These are phyloP conservation scores for Solanum ahanhuiri DNA, from an alignment of 257 asterid genomes.

Conservation along the genomic window DNA sequence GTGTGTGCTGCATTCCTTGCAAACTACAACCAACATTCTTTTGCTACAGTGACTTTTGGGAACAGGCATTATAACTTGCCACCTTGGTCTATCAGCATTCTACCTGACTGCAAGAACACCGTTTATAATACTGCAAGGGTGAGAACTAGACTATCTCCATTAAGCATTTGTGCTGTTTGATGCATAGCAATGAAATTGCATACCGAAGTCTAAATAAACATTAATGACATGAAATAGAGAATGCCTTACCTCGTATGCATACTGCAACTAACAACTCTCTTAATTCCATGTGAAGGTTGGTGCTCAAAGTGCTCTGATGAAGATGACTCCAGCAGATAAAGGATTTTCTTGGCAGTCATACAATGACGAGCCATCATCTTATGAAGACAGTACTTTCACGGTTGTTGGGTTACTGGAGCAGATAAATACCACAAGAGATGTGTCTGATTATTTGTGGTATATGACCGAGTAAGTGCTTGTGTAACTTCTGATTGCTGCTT, in stretches of 20 bases:
- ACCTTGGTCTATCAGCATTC: slow-evolving; percentile 98
- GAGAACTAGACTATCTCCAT: slow-evolving; percentile 11
- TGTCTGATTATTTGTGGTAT: slow-evolving; percentile 91
- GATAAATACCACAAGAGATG: slow-evolving; percentile 86
- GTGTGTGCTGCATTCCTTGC: slow-evolving; percentile 93
- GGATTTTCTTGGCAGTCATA: slow-evolving; percentile 78
- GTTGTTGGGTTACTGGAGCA: slow-evolving; percentile 82
- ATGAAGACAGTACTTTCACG: slow-evolving; percentile 43
- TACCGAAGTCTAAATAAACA: not conserved
- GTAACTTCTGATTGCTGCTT: not conserved
- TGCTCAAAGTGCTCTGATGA: slow-evolving; percentile 88
- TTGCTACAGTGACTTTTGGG: slow-evolving; percentile 62
- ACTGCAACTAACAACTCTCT: not conserved
- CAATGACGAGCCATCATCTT: slow-evolving; percentile 65
- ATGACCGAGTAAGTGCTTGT: slow-evolving; percentile 69
- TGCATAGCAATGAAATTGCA: not conserved
- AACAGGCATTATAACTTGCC: slow-evolving; percentile 76
- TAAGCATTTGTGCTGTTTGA: not conserved
- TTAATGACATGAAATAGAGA: not conserved
- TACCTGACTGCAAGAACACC: slow-evolving; percentile 91
- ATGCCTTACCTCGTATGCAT: not conserved
- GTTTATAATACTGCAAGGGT: slow-evolving; percentile 97
- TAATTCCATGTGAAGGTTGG: slow-evolving; percentile 50
- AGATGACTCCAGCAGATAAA: slow-evolving; percentile 59
- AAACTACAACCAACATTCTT: slow-evolving; percentile 60